phyloP scores from a whole-genome alignment of 306 rosid species.

The Lupinus albus region DNA sequence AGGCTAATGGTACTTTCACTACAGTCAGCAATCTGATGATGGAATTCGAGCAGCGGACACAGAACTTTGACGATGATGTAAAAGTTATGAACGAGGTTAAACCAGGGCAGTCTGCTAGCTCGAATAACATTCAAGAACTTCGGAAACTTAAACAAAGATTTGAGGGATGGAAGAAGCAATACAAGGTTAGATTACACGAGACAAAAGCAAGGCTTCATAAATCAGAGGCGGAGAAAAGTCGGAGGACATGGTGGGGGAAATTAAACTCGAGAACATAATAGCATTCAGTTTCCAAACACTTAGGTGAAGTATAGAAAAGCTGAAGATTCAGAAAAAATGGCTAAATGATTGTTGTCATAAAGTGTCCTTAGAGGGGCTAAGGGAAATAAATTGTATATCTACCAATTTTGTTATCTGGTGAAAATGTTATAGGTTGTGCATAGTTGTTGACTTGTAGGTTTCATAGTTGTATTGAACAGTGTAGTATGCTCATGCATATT shows the following conservation, averaged over 20 bases:
- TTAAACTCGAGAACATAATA: conserved; percentile 42
- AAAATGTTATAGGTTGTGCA: conserved; percentile 57
- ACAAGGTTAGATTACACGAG: conserved; percentile 70
- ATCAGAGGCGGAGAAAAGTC: conserved; percentile 61
- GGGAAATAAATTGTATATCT: conserved; percentile 50
- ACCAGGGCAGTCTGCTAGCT: conserved; percentile 50
- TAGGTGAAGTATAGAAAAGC: conserved; percentile 34
- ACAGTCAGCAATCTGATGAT: conserved; percentile 67
- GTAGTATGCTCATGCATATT: conserved; percentile 54
- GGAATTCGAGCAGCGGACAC: conserved; percentile 80
- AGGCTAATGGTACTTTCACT: conserved; percentile 58
- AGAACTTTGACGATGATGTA: conserved; percentile 67
- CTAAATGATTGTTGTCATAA: conserved; percentile 36
- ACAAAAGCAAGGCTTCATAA: conserved; percentile 64
- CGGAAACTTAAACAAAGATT: conserved; percentile 65
- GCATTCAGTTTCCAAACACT: conserved; percentile 37
- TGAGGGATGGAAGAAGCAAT: conserved; percentile 93
- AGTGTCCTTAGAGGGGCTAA: conserved; percentile 38
- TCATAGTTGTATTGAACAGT: conserved; percentile 45
- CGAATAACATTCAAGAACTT: conserved; percentile 65
- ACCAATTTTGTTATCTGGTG: conserved; percentile 54
- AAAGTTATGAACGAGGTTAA: conserved; percentile 62
- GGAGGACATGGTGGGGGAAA: conserved; percentile 88
- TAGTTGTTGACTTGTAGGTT: conserved; percentile 55
- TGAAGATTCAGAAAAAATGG: conserved; percentile 36